Evolutionary conservation across 1,284 basidiomycete species (phyloP).

Genomic region (Schizopora paradoxa): DNA sequence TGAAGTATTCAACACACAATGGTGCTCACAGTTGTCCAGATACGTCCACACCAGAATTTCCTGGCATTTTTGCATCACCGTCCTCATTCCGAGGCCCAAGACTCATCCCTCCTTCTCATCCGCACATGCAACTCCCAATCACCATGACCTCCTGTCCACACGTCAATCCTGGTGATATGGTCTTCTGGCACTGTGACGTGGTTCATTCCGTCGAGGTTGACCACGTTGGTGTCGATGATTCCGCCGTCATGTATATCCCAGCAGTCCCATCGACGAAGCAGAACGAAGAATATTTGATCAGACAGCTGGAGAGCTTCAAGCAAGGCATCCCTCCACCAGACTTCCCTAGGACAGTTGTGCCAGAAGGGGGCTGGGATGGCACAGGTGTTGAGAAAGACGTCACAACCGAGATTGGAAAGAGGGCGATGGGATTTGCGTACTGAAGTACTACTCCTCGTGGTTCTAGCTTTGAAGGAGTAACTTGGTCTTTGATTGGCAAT

Average conservation of each 20-base stretch:
- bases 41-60: constrained; percentile 50
- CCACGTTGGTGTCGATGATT: constrained; percentile 66
- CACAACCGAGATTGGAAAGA: constrained; percentile 37
- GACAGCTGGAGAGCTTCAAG: constrained; percentile 59
- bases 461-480: too few relatives aligned
- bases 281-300: constrained; percentile 56
- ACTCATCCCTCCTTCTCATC: constrained; percentile 50
- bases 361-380: constrained; percentile 51
- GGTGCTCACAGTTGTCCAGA: constrained; percentile 32
- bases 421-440: constrained; percentile 47
- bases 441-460: too few relatives aligned
- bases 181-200: constrained; percentile 85
- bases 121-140: constrained; percentile 62
- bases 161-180: constrained; percentile 77
- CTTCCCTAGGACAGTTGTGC: constrained; percentile 53
- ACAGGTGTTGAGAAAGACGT: constrained; percentile 47
- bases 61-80: constrained; percentile 42
- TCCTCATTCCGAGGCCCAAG: constrained; percentile 48
- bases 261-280: constrained; percentile 68
- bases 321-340: constrained; percentile 64
- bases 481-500: too few relatives aligned
- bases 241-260: constrained; percentile 82
- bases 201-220: constrained; percentile 75
- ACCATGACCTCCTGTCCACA: constrained; percentile 74
- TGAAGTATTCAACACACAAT: not conserved